Conservation (phyloP, 768 basidiomycete genomes). For the Suillus bovinus region DNA sequence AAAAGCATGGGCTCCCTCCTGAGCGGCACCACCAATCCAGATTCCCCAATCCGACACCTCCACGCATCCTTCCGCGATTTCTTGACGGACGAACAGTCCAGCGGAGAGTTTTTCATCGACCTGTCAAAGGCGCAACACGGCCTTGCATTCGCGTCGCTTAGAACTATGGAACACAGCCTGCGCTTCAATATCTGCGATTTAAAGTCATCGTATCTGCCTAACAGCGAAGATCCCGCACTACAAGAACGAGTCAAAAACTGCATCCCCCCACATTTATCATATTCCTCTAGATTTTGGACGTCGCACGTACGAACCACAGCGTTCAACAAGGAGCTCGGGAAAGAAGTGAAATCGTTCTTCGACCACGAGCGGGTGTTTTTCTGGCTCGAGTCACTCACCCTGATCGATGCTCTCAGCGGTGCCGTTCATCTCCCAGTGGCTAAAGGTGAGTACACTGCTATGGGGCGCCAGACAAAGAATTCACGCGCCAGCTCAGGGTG, state of each 20-base stretch:
- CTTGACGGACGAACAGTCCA: conserved; percentile 14
- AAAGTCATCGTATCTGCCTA: conserved; percentile 28
- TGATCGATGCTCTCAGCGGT: neutral
- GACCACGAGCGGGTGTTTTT: neutral
- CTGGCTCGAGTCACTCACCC: neutral
- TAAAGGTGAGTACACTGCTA: neutral
- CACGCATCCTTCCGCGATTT: conserved; percentile 33
- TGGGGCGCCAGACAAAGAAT: neutral
- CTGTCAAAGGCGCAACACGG: conserved; percentile 12
- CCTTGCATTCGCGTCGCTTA: conserved; percentile 25
- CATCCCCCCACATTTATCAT: conserved; percentile 9
- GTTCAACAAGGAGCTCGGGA: neutral
- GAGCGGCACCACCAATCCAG: conserved; percentile 1
- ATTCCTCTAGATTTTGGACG: conserved; percentile 15
- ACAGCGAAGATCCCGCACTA: conserved; percentile 21
- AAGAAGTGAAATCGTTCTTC: neutral
- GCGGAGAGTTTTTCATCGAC: conserved; percentile 18
- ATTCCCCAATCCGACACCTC: conserved; percentile 18
- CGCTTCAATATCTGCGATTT: conserved; percentile 39
- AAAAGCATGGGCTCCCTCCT: conserved; percentile 10
- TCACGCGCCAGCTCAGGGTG: neutral
- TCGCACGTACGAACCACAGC: conserved; percentile 8
- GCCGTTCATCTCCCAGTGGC: neutral
- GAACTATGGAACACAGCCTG: conserved; percentile 30
- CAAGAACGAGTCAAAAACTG: neutral